A percentile compares a stretch with the other conserved stretches of the same genome.
Conservation (phyloP, 176 grass and related monocot genomes). For the Urochloa ruziziensis region DNA sequence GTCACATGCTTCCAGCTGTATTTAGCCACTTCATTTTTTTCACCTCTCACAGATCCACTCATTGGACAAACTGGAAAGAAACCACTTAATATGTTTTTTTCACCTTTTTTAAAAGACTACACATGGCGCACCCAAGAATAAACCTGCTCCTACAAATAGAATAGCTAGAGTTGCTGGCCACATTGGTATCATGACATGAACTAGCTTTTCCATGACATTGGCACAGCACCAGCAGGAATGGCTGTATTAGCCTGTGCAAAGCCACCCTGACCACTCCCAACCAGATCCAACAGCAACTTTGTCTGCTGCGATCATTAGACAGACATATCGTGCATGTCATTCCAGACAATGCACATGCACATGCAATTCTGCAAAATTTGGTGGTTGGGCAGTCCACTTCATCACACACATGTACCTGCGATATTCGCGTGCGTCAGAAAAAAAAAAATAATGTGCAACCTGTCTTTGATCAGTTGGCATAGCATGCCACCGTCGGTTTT, state of each 20-base stretch:
- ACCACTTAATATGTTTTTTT: background rate
- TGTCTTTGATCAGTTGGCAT: background rate
- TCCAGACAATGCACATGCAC: slow-evolving; percentile 24
- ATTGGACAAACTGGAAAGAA: background rate
- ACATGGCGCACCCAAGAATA: background rate
- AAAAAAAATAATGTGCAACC: background rate
- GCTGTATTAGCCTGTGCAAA: slow-evolving; percentile 22
- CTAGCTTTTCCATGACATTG: background rate
- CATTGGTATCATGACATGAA: slow-evolving; percentile 13
- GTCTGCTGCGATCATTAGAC: slow-evolving; percentile 27
- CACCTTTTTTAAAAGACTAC: background rate
- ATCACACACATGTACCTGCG: background rate
- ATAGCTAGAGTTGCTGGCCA: background rate
- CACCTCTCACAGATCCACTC: background rate
- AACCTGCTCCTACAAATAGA: background rate
- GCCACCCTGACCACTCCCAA: background rate
- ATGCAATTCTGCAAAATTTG: background rate
- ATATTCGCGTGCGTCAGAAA: background rate
- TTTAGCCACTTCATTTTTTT: too few species aligned
- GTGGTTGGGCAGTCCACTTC: background rate
- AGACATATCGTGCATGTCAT: slow-evolving; percentile 9
- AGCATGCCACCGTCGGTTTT: background rate
- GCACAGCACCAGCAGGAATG: background rate
- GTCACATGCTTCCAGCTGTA: background rate
- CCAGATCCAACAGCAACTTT: slow-evolving; percentile 24